Percentiles rank a stretch among this genome's conserved stretches.
These are phyloP conservation scores for Teunomyces kruisii DNA, from an alignment of 805 yeast species.

Conservation along the genomic window DNA sequence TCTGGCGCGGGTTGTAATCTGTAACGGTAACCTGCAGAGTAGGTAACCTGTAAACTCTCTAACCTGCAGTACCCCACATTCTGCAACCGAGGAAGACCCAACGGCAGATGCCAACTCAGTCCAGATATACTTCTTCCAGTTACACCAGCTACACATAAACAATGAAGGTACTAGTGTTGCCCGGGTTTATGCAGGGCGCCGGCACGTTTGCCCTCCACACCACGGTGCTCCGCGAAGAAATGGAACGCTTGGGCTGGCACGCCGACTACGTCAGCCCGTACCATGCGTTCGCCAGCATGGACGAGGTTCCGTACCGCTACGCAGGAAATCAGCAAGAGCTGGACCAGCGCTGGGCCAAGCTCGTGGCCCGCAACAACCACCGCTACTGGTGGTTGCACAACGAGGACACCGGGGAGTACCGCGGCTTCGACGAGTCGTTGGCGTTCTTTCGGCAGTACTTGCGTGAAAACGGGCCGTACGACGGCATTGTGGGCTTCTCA, in stretches of 20 bases:
- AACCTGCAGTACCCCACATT: no score
- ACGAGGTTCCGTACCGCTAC: slow-evolving; percentile 27
- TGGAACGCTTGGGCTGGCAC: slow-evolving; percentile 1
- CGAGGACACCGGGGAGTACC: slow-evolving; percentile 17
- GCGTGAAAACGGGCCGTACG: slow-evolving; percentile 38
- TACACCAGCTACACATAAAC: not conserved
- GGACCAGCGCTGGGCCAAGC: slow-evolving; percentile 27
- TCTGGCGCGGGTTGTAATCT: no score
- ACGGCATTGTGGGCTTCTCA: slow-evolving; percentile 42
- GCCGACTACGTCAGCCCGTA: not conserved
- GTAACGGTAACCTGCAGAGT: no score
- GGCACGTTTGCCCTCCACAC: not conserved
- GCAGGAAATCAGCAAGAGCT: slow-evolving; percentile 27
- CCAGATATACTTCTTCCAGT: not conserved
- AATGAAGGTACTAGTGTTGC: slow-evolving; percentile 2
- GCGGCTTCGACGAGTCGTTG: slow-evolving; percentile 30
- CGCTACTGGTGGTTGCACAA: slow-evolving; percentile 39
- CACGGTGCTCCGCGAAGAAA: not conserved
- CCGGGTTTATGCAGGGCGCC: slow-evolving; percentile 4
- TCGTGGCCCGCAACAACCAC: slow-evolving; percentile 27
- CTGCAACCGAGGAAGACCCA: no score
- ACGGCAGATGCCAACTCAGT: no score
- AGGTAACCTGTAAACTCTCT: no score
- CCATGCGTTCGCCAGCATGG: slow-evolving; percentile 5
- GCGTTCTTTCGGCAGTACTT: slow-evolving; percentile 27